Evolutionary conservation across 345 rosid genomes (phyloP), one percentile per base, ranked within the genome.

Genomic region (Euphorbia pulcherrima): DNA sequence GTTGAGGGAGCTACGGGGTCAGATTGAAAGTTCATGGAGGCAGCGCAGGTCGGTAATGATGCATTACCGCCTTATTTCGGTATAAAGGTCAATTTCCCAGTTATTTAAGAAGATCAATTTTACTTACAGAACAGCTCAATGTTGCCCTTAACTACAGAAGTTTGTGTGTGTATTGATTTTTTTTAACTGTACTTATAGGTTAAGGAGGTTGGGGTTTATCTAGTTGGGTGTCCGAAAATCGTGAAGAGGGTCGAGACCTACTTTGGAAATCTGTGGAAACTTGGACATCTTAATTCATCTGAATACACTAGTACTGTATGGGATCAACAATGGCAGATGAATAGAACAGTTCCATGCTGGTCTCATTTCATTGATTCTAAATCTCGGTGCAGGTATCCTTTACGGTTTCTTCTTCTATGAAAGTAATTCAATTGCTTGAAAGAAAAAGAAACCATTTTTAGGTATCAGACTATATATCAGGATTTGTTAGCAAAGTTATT

Each of bases 341-440:
- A 81, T 46, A 87, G 92, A 78, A 79, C 80, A 62, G 95, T 88
- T 69, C 98, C 96, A n/a, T 90, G 98, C 66, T 90, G 96, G 95
- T 92, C 96, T 0, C 95, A 84, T 85, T 90, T 90, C 77, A 68
- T 92, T 54, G 71, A 77, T 68, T 30, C 46, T 2, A 76, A 82
- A 71, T 75, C 35, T 68, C 81, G 91, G 39, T 86, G 95, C 83
- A 77, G 77, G 93, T 89, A 83, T 60, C 77, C 69, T 16, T 8
- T 10, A 27, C 40, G 46, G 28, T 53, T 62, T 33, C 37, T 3
- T 60, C 26, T 68, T 56, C 41, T 68, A 20, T 57, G 40, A 46
- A 37, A 21, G 46, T n/a, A 35, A 17, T 50, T 40, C 4, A 28
- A 27, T 35, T 69, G n/a, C n/a, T n/a, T n/a, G n/a, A n/a, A n/a